Evolutionary conservation across 257 asterid genomes (phyloP), one percentile per base, ranked within the genome.

Genomic region (Nicotiana undulata): DNA sequence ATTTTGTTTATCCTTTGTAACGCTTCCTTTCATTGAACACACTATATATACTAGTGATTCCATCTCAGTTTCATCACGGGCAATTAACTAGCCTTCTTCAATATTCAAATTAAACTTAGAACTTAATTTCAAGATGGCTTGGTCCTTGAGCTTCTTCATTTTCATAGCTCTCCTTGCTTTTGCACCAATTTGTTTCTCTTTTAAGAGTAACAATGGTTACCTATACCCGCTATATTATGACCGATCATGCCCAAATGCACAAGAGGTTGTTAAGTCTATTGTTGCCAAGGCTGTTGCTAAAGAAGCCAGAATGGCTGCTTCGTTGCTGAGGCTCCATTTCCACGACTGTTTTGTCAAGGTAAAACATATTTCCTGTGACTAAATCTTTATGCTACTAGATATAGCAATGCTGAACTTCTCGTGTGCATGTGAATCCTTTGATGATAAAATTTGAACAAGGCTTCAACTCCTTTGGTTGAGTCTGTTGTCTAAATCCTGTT

Each of bases 271-370:
- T 0, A 85, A 82, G 80, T 89, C 95, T 18, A 66, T 93, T 49
- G 95, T 95, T 59, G 92, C 97, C 0, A 90, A 92, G 81, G 98
- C 97, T 4, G 97, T 95, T 13, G 90, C 92, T 15, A 87, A 51
- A 84, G 98, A 95, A 76, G 88, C 97, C 18, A 93, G 99, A 52
- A 93, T 95, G 97, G 99, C 98, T 75, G 99, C 99, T 80, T 93
- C 99, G 8, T 91, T 95, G 75, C 58, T 93, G 51, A 86, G 98
- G 88, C 98, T 95, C 66, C 98, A 93, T 81, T 95, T 95, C 81
- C 98, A 95, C 63, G 98, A 95, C 79, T 95, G 98, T 88, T 95
- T 95, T 83, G 98, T 93, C 83, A 86, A 90, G 98, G 98, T 93
- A 77, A 40, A 56, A 20, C 53, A 53, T 49, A 81, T 58, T 28